phyloP scores from a whole-genome alignment of 768 basidiomycete genomes.

The Infundibulicybe gibba region DNA sequence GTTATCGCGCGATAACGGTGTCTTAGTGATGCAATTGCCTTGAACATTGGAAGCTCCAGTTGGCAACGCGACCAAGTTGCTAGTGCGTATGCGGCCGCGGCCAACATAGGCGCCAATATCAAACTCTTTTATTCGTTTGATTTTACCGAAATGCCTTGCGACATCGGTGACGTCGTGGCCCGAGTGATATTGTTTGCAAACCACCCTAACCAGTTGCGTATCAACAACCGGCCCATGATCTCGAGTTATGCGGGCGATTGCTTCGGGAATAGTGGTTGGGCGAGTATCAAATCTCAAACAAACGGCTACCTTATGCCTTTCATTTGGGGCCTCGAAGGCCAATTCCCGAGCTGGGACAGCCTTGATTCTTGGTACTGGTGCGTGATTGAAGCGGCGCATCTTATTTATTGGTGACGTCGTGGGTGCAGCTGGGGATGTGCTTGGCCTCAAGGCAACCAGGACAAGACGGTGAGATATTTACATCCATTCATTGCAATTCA shows the following conservation, averaged over 20 bases:
- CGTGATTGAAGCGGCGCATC: conserved; percentile 8
- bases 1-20: conserved; percentile 19
- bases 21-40: conserved; percentile 52
- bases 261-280: conserved; percentile 51
- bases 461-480: conserved; percentile 33
- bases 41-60: conserved; percentile 54
- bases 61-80: conserved; percentile 48
- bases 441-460: conserved; percentile 49
- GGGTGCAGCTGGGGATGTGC: conserved; percentile 53
- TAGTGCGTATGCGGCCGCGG: conserved; percentile 50
- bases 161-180: conserved; percentile 35
- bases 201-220: conserved; percentile 53
- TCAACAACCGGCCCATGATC: conserved; percentile 51
- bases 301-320: conserved; percentile 50
- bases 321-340: conserved; percentile 48
- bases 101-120: conserved; percentile 32
- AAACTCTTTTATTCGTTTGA: conserved; percentile 60
- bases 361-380: conserved; percentile 50
- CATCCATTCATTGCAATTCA: not conserved
- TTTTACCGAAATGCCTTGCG: conserved; percentile 48
- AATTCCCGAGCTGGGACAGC: conserved; percentile 41
- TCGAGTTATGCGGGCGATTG: conserved; percentile 62
- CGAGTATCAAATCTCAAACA: conserved; percentile 41
- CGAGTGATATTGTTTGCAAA: conserved; percentile 41
- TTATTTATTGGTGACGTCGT: not conserved